Base-by-base conservation (phyloP, 2,329 filamentous ascomycete species). In the Epichloe typhina region DNA sequence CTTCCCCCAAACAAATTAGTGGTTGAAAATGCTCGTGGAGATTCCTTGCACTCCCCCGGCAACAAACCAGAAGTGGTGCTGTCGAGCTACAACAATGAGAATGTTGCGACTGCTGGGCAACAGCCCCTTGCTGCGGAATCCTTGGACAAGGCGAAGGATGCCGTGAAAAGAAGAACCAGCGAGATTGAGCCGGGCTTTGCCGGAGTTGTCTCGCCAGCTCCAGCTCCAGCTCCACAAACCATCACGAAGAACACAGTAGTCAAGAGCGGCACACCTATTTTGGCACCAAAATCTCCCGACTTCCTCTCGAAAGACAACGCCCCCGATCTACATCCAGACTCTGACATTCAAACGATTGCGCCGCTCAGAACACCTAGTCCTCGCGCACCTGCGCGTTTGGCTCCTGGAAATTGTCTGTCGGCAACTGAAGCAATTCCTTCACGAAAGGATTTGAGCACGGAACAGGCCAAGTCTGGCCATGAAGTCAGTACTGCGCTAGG, bases 281-380 rank as follows among this genome's bases (percentile, higher is more conserved):
- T 17, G 31, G 4, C 43, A 44, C 21, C 15, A n/a, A 6, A 9
- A 12, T 5, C 17, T 12, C 26, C 13, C 23, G 15, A 4, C 11
- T 5, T 13, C n/a, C 19, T 39, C 1, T 39, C 40, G 31, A 52
- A 48, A 39, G 21, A 47, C 9, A 36, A 39, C 19, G 42, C 39
- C n/a, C 56, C 60, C 26, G 49, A 52, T 6, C 19, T 50, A 12
- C 23, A 47, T 11, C 45, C 40, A 17, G 41, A 50, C 5, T 52
- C 54, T 19, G 60, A 59, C 39, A 51, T 58, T 21, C 19, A 42
- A 5, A 21, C 11, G 9, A 45, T 68, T 44, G 58, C 60, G 6
- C 66, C 66, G 15, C 54, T 68, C 35, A 60, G 62, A 40, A 68
- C 66, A 0, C 63, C 64, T 19, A 68, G 63, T 42, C 64, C 64